Evolutionary conservation across 1,284 basidiomycete genomes (phyloP), one percentile per base, ranked within the genome.

Genomic region (Ceratobasidium sp.): DNA sequence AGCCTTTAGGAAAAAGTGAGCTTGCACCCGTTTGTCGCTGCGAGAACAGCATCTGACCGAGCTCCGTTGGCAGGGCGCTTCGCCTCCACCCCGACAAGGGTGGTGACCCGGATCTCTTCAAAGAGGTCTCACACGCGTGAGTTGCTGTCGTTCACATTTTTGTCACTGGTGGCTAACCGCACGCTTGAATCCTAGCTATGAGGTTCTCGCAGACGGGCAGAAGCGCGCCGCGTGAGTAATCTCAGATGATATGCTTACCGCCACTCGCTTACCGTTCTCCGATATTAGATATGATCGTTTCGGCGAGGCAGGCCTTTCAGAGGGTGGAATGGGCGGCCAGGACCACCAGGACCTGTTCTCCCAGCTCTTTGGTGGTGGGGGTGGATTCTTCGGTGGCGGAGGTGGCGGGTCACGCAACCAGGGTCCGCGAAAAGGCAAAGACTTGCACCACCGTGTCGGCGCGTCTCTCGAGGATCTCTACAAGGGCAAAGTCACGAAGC

Each of bases 321-420:
- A 92, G 75, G 96, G 96, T 76, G 93, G 94, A 57, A 93, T 94
- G 87, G 93, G 95, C 74, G 97, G 96, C 69, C 98, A 99, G 96
- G 96, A 99, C 85, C 94, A 97, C 15, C 92, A 94, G 90, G 97
- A 99, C 85, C 89, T 99, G 53, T 99, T 99, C 90, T 95, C 95
- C 77, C 97, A 99, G 81, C 89, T 99, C 74, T 99, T 99, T 80
- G 94, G 89, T 76, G 88, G 88, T 67, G 89, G 89, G 14, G 92
- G 92, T 69, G 91, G 91, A 78, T 84, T 85, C 60, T 86, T 86
- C 73, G 82, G 83, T 71, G 88, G 89, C 74, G 88, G 89, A 62
- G 89, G 90, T 1, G 91, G 89, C 17, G 84, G 88, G 24, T 84
- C 85, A 60, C 86, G 92, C 71, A 89, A 88, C 8, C 87, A 88